Percentiles rank a stretch among this genome's conserved stretches.
phyloP scores from a whole-genome alignment of 805 yeast genomes.

The Metschnikowia lunata region DNA sequence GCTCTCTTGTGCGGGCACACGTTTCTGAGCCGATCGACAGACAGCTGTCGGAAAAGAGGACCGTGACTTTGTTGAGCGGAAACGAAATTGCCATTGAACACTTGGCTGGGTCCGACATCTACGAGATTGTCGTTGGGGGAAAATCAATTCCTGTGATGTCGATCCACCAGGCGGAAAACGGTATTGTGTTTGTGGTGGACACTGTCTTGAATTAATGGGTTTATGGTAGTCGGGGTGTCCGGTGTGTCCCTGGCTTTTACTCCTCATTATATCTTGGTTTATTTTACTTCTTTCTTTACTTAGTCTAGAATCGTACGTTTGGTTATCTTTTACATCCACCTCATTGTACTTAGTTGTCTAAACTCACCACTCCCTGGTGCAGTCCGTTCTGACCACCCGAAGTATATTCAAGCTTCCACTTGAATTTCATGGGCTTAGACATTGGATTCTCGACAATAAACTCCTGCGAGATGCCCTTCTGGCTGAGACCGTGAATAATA shows the following conservation, averaged over 20 bases:
- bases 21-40: conserved; percentile 21
- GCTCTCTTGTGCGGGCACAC: conserved; percentile 60
- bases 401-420: conserved; percentile 66
- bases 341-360: conserved; percentile 1
- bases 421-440: conserved; percentile 51
- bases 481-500: conserved; percentile 43
- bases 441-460: conserved; percentile 35
- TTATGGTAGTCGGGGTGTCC: too few relatives aligned
- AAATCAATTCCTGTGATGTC: conserved; percentile 21
- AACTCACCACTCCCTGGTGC: conserved; percentile 12
- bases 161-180: conserved; percentile 35
- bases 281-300: too few relatives aligned
- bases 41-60: conserved; percentile 1
- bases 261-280: too few relatives aligned
- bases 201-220: conserved; percentile 21
- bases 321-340: too few relatives aligned
- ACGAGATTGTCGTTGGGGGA: conserved; percentile 18
- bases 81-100: conserved; percentile 5
- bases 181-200: conserved; percentile 35
- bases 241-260: too few relatives aligned
- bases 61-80: conserved; percentile 7
- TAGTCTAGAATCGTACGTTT: too few relatives aligned
- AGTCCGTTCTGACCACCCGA: conserved; percentile 16
- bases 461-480: conserved; percentile 51
- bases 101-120: conserved; percentile 1